Evolutionary conservation across 768 basidiomycete genomes (phyloP).

Genomic region (Botryobasidium botryosum): DNA sequence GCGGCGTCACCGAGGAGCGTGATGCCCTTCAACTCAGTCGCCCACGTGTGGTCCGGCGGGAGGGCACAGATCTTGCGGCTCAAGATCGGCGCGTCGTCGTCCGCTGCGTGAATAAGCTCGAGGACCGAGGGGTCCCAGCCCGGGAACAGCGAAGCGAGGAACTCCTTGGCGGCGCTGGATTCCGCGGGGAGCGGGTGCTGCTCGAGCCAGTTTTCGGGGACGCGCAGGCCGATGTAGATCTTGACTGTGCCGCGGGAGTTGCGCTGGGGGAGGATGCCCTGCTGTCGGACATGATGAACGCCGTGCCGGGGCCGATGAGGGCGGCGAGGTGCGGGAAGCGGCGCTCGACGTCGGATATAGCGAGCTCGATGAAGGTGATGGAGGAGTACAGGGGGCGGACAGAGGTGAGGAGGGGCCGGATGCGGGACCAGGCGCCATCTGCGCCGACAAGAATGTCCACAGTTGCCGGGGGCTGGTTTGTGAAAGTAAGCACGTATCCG

Average conservation of each 20-base stretch:
- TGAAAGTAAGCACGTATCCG: conserved; percentile 12
- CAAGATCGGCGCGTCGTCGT: conserved; percentile 11
- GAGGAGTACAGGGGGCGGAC: conserved; percentile 22
- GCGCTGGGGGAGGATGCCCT: conserved; percentile 20
- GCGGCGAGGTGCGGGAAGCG: conserved; percentile 15
- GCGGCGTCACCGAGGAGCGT: conserved; percentile 24
- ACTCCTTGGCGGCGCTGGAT: not conserved
- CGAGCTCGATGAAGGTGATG: conserved; percentile 13
- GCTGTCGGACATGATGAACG: conserved; percentile 16
- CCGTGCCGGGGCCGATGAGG: conserved; percentile 19
- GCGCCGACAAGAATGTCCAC: conserved; percentile 21
- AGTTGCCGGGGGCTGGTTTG: conserved; percentile 2
- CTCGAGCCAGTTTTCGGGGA: conserved; percentile 10
- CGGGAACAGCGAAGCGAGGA: conserved; percentile 8
- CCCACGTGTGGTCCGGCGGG: conserved; percentile 10
- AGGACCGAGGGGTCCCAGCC: conserved; percentile 10
- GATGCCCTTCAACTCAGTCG: conserved; percentile 8
- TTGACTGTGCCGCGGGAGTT: conserved; percentile 18
- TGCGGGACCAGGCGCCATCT: conserved; percentile 27
- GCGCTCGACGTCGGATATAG: conserved; percentile 13
- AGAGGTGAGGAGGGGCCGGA: conserved; percentile 21
- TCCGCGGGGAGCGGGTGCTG: conserved; percentile 10
- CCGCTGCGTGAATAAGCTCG: conserved; percentile 10
- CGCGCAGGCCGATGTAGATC: conserved; percentile 15
- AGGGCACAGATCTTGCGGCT: conserved; percentile 11